phyloP scores from a whole-genome alignment of 116 monocot species.

The Cymodocea nodosa region DNA sequence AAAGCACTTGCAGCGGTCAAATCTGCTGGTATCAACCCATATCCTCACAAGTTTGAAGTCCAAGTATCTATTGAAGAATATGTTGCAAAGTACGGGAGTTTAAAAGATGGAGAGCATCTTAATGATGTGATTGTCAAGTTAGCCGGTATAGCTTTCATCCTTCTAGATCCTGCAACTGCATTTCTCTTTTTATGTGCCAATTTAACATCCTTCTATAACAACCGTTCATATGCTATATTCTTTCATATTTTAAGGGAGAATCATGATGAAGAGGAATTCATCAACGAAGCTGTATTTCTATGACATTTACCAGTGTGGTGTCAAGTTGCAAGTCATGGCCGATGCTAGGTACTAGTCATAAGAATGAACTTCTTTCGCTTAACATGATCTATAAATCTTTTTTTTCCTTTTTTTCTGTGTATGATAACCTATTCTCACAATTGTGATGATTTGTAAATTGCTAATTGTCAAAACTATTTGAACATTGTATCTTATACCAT shows the following conservation, averaged over 20 bases:
- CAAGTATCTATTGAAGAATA: conserved; percentile 46
- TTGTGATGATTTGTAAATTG: too few relatives aligned
- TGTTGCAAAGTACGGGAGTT: conserved; percentile 30
- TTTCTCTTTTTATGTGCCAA: background rate
- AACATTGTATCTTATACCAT: too few relatives aligned
- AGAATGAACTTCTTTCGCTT: background rate
- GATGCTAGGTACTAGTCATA: conserved; percentile 59
- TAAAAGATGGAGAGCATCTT: conserved; percentile 60
- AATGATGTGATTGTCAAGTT: conserved; percentile 52
- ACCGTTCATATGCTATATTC: background rate
- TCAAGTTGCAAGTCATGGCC: conserved; percentile 92
- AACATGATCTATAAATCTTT: background rate
- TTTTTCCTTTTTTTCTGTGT: background rate
- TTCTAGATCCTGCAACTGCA: background rate
- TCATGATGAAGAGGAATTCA: conserved; percentile 74
- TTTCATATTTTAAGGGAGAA: conserved; percentile 40
- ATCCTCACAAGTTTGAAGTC: conserved; percentile 86
- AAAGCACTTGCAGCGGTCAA: conserved; percentile 44
- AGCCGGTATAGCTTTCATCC: conserved; percentile 36
- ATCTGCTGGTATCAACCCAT: conserved; percentile 44
- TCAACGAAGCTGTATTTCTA: conserved; percentile 89
- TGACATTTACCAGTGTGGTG: conserved; percentile 59
- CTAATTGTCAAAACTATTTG: too few relatives aligned
- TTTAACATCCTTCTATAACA: background rate
- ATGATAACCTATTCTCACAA: too few relatives aligned